phyloP scores from a whole-genome alignment of 1,284 basidiomycete genomes.

The Pseudozyma hubeiensis region DNA sequence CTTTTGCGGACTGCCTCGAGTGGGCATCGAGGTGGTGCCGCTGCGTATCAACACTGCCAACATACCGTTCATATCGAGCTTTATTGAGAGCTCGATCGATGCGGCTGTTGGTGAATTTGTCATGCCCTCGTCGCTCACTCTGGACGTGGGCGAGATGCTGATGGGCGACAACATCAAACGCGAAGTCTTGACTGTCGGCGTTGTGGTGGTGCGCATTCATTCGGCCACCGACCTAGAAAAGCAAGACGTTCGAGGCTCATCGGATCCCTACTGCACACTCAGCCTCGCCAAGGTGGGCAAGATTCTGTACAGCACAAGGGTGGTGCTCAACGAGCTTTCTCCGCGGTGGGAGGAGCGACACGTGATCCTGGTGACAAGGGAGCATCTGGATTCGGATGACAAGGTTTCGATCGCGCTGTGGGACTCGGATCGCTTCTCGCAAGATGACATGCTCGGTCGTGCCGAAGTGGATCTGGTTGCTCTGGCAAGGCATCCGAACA shows the following conservation, averaged over 20 bases:
- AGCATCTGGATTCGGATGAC: constrained; percentile 46
- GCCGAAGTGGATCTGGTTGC: constrained; percentile 70
- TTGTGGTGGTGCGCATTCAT: constrained; percentile 49
- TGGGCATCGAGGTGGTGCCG: constrained; percentile 50
- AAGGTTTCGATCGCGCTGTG: constrained; percentile 63
- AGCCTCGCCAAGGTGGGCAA: constrained; percentile 44
- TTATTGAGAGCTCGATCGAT: constrained; percentile 57
- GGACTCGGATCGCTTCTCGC: constrained; percentile 71
- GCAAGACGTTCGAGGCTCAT: constrained; percentile 48
- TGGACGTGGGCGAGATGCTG: constrained; percentile 56
- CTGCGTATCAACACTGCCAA: constrained; percentile 48
- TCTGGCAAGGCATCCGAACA: constrained; percentile 63
- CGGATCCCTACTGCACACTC: constrained; percentile 56
- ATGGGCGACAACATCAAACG: constrained; percentile 59
- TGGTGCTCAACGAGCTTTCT: constrained; percentile 51
- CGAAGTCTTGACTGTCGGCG: constrained; percentile 54
- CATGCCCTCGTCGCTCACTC: constrained; percentile 49
- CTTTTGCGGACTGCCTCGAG: constrained; percentile 51
- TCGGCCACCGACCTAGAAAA: constrained; percentile 51
- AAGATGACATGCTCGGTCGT: constrained; percentile 70
- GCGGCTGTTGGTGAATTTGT: constrained; percentile 53
- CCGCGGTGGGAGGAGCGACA: constrained; percentile 57
- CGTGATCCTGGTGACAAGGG: constrained; percentile 45
- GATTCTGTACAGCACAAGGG: constrained; percentile 50
- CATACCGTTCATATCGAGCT: constrained; percentile 50